Evolutionary conservation across 1,284 basidiomycete species (phyloP), one percentile per base, ranked within the genome.

Genomic region (Pseudozyma tsukubaensis): DNA sequence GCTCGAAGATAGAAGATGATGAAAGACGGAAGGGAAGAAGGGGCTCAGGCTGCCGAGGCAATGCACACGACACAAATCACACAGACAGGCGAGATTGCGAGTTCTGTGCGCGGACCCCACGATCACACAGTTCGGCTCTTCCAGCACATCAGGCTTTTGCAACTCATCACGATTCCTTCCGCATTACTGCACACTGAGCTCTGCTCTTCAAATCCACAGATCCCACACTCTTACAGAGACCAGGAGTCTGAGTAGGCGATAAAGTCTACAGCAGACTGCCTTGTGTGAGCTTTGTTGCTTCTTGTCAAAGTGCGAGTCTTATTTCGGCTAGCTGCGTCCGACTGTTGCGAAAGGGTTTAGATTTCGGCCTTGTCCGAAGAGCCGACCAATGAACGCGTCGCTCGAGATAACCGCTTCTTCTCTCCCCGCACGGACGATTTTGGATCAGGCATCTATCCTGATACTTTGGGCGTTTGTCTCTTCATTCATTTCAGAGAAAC

Each of bases 351-450:
- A 29, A 45, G 49, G 53, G 32, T 56, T 40, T 45, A 53, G 47
- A 12, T 32, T 54, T 54, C 52, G 51, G 55, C 37, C 37, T 36
- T 19, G 12, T 24, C 51, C 56, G 56, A 65, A 49, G 32, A 29
- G 52, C 51, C 39, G 24, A 45, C 63, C 63, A 65, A 65, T 65
- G 32, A 65, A 59, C 39, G 42, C 47, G 57, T 50, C 32, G 47
- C 42, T 54, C 16, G 34, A 59, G 58, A 67, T 60, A 67, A 60
- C 24, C 24, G 24, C 24, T 29, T 29, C 24, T 50, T 44, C 37
- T 5, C 14, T 16, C 32, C 52, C 48, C 48, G 48, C 58, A 60
- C 58, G 50, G 58, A 60, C 47, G 34, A 16, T 44, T n/a, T 13
- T 19, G 13, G 13, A 18, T 32, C 49, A 18, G 8, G n/a, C 36